Base-by-base conservation (phyloP, 75 land plant genomes). In the Pinus tabuliformis region DNA sequence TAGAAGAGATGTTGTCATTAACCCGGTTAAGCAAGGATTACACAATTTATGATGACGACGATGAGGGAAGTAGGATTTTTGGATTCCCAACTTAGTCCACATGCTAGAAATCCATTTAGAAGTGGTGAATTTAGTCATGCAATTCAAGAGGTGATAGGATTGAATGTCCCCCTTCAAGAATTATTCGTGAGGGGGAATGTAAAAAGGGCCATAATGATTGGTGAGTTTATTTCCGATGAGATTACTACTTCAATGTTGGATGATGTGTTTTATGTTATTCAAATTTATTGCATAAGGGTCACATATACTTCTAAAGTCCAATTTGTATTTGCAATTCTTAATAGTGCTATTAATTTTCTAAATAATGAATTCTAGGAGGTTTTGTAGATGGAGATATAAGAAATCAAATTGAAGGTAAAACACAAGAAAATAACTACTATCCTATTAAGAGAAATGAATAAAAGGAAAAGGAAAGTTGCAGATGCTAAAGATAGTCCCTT, bases 211-310 rank as follows among this genome's bases (percentile, higher is more conserved):
- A 93, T 93, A 56, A 91, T 80, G 65, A 93, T 96, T 36, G 99
- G 93, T 73, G 94, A 95, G 84, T 81, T 78, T 63, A 89, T 85
- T 45, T 78, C 84, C 2, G 93, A 93, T 77, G 90, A 92, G 45
- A 80, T 93, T 54, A 96, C 92, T 2, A 91, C 94, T 7, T 96
- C 99, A 11, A 93, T 96, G 93, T 96, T 93, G 73, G 99, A 96
- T 77, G 99, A 96, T 79, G 91, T 83, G 52, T 96, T 96, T 72
- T 96, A 90, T 79, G 91, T 96, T 20, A 77, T 93, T 62, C 91
- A 96, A 77, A 89, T 91, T 57, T 96, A 96, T 77, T 83, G 94
- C 58, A 77, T 94, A 77, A 83, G 99, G 82, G 91, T 92, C 8
- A 86, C 91, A 8, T 93, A 92, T 1, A 96, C 92, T 42, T 83